Base-by-base conservation (phyloP, 352 stramenopile species). In the Aphanomyces cochlioides region DNA sequence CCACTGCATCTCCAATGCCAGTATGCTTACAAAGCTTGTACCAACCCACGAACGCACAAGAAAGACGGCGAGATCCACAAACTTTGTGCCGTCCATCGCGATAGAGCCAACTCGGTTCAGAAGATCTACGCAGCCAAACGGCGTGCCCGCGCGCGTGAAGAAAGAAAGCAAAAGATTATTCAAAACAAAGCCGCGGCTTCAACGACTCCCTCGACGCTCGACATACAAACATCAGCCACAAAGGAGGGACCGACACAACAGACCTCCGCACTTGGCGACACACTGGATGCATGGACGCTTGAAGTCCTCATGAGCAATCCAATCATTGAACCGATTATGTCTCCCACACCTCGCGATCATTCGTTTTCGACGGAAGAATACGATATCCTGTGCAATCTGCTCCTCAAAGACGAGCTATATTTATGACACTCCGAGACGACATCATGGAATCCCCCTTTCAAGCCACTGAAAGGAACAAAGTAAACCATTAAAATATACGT, bases 21-120 rank as follows among this genome's bases (percentile, higher is more conserved):
- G 54, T 70, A 70, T 43, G 64, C 64, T 6, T 70, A 70, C 64
- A 70, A 70, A 39, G 38, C 64, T 4, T 70, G 64, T 48, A 70
- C 36, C 36, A 70, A 70, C 40, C 34, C 41, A 1, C 64, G 64
- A n/a, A 60, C 64, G 19, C 54, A 60, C 6, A 70, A 70, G 64
- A 70, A 70, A 39, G 64, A 70, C 54, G 64, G 64, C 37, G 64
- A 70, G 5, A 17, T 54, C 48, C 64, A 70, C 54, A 70, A 54
- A 10, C 64, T 70, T 7, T 70, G 64, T 36, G 64, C 54, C 17
- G 8, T 60, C 6, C 64, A 70, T 28, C 64, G 64, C 37, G 47
- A 47, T 48, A 70, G 61, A 28, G 64, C 64, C 47, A 70, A 70
- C 40, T 70, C 64, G 21, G 50, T 70, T 12, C 64, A 70, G 38